Evolutionary conservation across 1,284 basidiomycete genomes (phyloP), one percentile per base, ranked within the genome.

Genomic region (Puccinia novopanici): DNA sequence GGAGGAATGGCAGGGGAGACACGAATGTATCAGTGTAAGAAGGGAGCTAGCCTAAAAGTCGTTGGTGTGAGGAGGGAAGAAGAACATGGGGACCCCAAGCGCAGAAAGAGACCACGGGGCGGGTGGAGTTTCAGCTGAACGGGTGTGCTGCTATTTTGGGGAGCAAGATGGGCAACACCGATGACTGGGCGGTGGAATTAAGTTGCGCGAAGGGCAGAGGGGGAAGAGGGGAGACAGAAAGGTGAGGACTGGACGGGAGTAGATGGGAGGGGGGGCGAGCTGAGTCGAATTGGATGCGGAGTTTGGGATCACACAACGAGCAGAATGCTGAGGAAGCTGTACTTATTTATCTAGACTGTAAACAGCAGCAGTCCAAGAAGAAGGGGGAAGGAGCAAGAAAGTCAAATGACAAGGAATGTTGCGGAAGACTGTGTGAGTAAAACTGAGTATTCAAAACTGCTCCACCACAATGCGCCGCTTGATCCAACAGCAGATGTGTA

Each of bases 271-370:
- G 55, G 59, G 50, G n/a, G 55, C 4, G 40, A 63, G 55, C 48
- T 73, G 71, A 40, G 19, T n/a, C 10, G 57, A 50, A 52, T n/a
- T 48, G 42, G 55, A 75, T 45, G 73, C 73, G 73, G 73, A 75
- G 73, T 75, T 75, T 75, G 73, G 73, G 73, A 75, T 75, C 73
- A 75, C 73, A 75, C 73, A 57, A 72, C 57, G 48, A 40, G 45
- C 4, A 70, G 67, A 70, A 70, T 48, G n/a, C 67, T 48, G 45
- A 50, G 30, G 68, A 71, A 54, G 27, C 30, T n/a, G 40, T 42
- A 42, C 34, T 65, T 19, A 42, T 42, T 65, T 65, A 37, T 65
- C 30, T 57, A 24, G 30, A 54, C 70, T 72, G 70, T 57, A 54
- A 54, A 70, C 67, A 45, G 50, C 45, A 48, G 50, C 6, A 57